Percentiles rank a stretch among this genome's conserved stretches.
These are phyloP conservation scores for Acanthamoeba castellanii DNA, from an alignment of 208 protist species.

Conservation along the genomic window DNA sequence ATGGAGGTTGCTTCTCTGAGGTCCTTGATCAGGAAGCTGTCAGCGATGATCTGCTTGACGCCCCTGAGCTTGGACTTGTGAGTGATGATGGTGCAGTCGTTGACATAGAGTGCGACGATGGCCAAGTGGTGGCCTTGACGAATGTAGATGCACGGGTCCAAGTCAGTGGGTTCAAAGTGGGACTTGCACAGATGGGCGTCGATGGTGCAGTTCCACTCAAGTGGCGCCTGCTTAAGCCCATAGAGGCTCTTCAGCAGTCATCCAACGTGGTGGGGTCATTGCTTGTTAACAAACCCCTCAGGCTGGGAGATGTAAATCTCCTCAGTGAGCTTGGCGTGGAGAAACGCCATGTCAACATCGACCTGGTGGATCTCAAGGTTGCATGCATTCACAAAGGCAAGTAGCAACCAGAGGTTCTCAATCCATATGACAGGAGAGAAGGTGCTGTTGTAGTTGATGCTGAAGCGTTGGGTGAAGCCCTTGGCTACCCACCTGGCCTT, in stretches of 20 bases:
- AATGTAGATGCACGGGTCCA: constrained; percentile 41
- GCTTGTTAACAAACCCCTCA: background rate
- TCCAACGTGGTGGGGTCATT: background rate
- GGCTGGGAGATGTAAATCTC: constrained; percentile 62
- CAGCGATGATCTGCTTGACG: background rate
- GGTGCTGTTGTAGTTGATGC: background rate
- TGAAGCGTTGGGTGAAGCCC: background rate
- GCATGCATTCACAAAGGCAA: no score
- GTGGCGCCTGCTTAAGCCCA: constrained; percentile 30
- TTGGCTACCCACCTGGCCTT: constrained; percentile 4
- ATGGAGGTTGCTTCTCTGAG: no score
- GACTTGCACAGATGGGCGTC: background rate
- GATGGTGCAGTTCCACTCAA: background rate
- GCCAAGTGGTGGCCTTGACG: background rate
- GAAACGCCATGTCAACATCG: background rate
- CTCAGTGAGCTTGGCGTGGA: background rate
- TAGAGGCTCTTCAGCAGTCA: constrained; percentile 22
- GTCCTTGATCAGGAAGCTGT: background rate
- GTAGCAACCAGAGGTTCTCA: background rate
- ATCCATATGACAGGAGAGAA: background rate
- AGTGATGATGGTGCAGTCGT: constrained; percentile 30
- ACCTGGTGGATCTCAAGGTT: constrained; percentile 16
- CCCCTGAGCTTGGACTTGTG: background rate
- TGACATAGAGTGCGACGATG: constrained; percentile 20
- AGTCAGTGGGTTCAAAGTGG: background rate